Percentiles rank a stretch among this genome's conserved stretches.
phyloP scores from a whole-genome alignment of 140 eudicot genomes.

The Flaveria floridana region DNA sequence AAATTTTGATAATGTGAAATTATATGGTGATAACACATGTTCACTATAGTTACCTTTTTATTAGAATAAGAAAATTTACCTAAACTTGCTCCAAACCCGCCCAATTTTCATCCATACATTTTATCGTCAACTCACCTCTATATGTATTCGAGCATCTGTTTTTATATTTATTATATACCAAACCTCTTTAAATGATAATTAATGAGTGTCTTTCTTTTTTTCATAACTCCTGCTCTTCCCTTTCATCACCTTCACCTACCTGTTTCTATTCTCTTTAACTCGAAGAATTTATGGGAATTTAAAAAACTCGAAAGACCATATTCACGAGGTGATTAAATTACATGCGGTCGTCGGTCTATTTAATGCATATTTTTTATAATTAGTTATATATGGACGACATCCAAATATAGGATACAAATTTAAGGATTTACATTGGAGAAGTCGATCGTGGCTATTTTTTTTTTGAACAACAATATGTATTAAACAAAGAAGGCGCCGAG shows the following conservation, averaged over 20 bases:
- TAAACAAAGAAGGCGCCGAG: no score
- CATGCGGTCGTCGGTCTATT: not conserved
- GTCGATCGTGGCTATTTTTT: not conserved
- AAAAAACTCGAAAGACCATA: not conserved
- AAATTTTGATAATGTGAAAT: no score
- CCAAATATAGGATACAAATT: not conserved
- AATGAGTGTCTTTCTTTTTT: constrained; percentile 37
- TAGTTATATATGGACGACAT: not conserved
- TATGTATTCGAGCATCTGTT: not conserved
- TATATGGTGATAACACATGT: no score
- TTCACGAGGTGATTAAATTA: constrained; percentile 9
- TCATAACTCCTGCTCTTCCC: constrained; percentile 24
- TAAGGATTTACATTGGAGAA: not conserved
- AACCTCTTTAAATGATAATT: constrained; percentile 35
- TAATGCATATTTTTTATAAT: not conserved
- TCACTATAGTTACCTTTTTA: no score
- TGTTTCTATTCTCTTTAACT: constrained; percentile 4
- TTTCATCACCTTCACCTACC: constrained; percentile 32
- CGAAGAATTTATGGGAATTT: not conserved
- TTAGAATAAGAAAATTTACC: no score
- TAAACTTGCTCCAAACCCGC: no score
- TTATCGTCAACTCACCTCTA: no score
- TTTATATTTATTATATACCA: constrained; percentile 37
- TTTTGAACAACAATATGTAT: no score
- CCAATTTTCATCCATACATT: no score